Base-by-base conservation (phyloP, 2,329 filamentous ascomycete genomes). In the Diaporthe sp. region DNA sequence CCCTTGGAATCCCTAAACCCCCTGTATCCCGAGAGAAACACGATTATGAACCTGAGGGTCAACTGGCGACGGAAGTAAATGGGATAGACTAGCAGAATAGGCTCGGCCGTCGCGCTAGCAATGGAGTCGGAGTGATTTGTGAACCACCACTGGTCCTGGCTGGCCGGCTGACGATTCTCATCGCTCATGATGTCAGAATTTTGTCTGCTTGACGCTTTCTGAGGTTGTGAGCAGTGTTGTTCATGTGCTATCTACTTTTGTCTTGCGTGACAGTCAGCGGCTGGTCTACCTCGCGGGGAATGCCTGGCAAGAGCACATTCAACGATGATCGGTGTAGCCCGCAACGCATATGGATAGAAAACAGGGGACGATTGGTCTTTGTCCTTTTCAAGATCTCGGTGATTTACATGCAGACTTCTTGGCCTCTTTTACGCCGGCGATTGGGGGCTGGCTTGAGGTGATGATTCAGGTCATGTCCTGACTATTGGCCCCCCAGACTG, bases 81-180 rank as follows among this genome's bases (percentile, higher is more conserved):
- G 71, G 44, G 71, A 73, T 73, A 73, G 71, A 73, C 71, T 57
- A 65, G 71, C 71, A 65, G 71, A 47, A n/a, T 55, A 73, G 71
- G 71, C 44, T 65, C 60, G 37, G 61, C 65, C 34, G 51, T 70
- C 65, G 49, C 34, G 58, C 58, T 73, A 73, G 71, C 47, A 73
- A 44, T 55, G 71, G 71, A 73, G 58, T 47, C 49, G 65, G 65
- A 42, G n/a, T 70, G 49, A 55, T 70, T 55, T 70, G 34, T 39
- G 49, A 70, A 42, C 34, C 13, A 68, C 47, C 12, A 15, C 34
- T 55, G 65, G 49, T 28, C 49, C 34, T 13, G 49, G 65, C 34
- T 34, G 49, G 65, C 65, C 49, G 65, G 65, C n/a, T 42, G 65
- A 55, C 10, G 13, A 20, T 55, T 55, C 22, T 42, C 65, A 20